Evolutionary conservation across 257 asterid species (phyloP).

Genomic region (Rauvolfia tetraphylla): DNA sequence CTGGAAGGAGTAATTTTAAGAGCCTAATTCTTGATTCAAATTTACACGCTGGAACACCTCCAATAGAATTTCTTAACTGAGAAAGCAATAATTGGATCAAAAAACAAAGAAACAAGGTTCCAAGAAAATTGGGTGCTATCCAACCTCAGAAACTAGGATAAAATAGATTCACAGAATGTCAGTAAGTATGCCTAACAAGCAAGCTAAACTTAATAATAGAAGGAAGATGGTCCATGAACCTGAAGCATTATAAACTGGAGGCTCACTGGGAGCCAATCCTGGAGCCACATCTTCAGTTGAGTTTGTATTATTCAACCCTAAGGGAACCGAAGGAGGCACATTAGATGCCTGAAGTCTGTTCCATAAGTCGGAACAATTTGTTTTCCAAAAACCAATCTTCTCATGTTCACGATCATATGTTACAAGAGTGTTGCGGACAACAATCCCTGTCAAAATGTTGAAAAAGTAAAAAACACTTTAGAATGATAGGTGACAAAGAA

Average conservation of each 20-base stretch:
- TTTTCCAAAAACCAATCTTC: constrained; percentile 93
- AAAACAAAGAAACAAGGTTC: neutral
- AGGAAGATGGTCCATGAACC: constrained; percentile 37
- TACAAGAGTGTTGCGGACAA: constrained; percentile 96
- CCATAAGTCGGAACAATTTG: constrained; percentile 96
- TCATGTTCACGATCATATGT: constrained; percentile 93
- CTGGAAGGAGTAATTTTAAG: neutral
- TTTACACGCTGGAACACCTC: neutral
- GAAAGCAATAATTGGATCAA: neutral
- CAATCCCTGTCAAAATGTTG: constrained; percentile 51
- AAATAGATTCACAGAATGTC: neutral
- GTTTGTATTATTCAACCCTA: constrained; percentile 29
- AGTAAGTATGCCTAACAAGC: neutral
- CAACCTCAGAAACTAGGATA: neutral
- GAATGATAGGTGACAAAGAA: neutral
- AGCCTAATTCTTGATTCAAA: neutral
- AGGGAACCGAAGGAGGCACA: constrained; percentile 52
- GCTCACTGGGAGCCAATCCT: constrained; percentile 49
- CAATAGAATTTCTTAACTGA: neutral
- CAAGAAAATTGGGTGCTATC: neutral
- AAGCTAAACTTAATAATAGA: neutral
- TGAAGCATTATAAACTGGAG: constrained; percentile 41
- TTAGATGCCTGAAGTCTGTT: constrained; percentile 59
- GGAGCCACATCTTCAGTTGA: constrained; percentile 49
- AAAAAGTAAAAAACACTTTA: neutral